These are phyloP conservation scores for Periconia digitata DNA, from an alignment of 2,329 filamentous ascomycete genomes.

Conservation along the genomic window DNA sequence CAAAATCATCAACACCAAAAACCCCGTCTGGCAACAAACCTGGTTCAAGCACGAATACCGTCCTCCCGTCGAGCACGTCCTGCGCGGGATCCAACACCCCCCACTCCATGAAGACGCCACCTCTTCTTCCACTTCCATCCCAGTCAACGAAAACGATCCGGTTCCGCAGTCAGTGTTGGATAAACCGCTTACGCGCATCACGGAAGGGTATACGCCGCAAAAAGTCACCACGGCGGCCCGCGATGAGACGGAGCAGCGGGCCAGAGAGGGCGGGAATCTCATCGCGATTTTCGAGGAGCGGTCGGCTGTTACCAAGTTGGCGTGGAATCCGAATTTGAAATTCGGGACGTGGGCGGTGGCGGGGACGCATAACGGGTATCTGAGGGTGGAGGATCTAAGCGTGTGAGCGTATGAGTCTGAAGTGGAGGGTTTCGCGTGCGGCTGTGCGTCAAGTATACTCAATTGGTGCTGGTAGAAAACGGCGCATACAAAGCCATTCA, in stretches of 20 bases:
- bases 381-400: slow-evolving; percentile 53
- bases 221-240: slow-evolving; percentile 28
- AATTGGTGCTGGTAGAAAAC: too few species aligned
- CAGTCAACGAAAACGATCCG: too few species aligned
- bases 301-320: slow-evolving; percentile 47
- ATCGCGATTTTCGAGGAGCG: slow-evolving; percentile 50
- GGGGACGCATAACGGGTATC: slow-evolving; percentile 50
- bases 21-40: slow-evolving; percentile 54
- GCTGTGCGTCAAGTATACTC: too few species aligned
- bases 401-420: too few species aligned
- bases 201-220: slow-evolving; percentile 45
- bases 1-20: slow-evolving; percentile 53
- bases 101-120: too few species aligned
- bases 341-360: slow-evolving; percentile 55
- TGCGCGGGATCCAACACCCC: too few species aligned
- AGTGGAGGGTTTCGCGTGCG: too few species aligned
- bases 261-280: slow-evolving; percentile 30
- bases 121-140: too few species aligned
- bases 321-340: slow-evolving; percentile 55
- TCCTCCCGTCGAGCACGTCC: slow-evolving; percentile 15
- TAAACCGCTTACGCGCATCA: slow-evolving; percentile 37
- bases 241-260: slow-evolving; percentile 20
- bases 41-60: slow-evolving; percentile 64
- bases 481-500: too few species aligned
- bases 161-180: too few species aligned